Percentiles rank a stretch among this genome's conserved stretches.
phyloP scores from a whole-genome alignment of 1,139 yeast genomes.

The Kodamaea arcana region DNA sequence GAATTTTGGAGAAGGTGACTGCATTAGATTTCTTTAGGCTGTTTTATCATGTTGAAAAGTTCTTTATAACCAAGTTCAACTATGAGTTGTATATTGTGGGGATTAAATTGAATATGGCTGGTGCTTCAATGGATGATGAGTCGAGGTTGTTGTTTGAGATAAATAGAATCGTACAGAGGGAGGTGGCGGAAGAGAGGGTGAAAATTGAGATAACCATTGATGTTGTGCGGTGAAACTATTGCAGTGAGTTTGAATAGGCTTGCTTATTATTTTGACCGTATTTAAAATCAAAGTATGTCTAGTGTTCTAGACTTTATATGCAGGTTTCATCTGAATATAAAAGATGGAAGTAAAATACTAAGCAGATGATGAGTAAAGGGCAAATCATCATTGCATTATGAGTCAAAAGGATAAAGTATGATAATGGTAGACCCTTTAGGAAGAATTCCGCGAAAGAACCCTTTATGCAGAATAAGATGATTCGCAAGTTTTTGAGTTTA shows the following conservation, averaged over 20 bases:
- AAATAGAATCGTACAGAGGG: constrained; percentile 40
- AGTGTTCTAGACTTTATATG: too few species aligned
- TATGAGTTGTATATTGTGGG: constrained; percentile 57
- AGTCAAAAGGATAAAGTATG: too few species aligned
- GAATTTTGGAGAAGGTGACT: constrained; percentile 35
- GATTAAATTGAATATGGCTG: constrained; percentile 51
- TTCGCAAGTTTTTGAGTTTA: too few species aligned
- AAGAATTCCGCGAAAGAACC: too few species aligned
- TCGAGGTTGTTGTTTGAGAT: constrained; percentile 51
- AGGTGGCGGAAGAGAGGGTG: constrained; percentile 20
- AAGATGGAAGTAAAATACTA: too few species aligned
- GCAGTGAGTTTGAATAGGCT: too few species aligned
- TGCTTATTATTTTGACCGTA: background rate
- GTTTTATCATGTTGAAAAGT: constrained; percentile 43
- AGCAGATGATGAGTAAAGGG: too few species aligned
- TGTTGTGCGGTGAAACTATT: constrained; percentile 48
- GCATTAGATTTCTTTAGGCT: constrained; percentile 48
- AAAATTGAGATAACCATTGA: constrained; percentile 61
- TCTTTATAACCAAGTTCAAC: constrained; percentile 60
- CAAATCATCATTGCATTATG: too few species aligned
- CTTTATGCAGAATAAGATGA: too few species aligned
- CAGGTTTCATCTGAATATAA: too few species aligned
- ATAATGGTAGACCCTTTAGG: too few species aligned
- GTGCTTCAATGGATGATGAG: constrained; percentile 72
- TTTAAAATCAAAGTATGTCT: too few species aligned